Evolutionary conservation across 2,329 filamentous ascomycete species (phyloP), one percentile per base, ranked within the genome.

Genomic region (Ophiostoma piceae): DNA sequence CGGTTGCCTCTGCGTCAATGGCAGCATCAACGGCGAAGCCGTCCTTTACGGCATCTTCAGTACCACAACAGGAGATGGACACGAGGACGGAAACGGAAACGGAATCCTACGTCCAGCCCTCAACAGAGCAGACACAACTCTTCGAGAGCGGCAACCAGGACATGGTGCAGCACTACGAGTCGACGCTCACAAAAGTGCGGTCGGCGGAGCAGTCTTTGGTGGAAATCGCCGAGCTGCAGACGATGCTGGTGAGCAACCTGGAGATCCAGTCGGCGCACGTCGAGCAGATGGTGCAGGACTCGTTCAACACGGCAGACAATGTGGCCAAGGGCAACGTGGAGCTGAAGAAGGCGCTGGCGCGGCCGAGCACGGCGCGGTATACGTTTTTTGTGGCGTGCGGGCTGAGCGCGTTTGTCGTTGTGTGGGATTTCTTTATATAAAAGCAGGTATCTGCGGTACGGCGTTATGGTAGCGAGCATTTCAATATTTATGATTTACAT

Each of bases 61-160:
- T 39, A 19, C 16, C 41, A 16, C 5, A 62, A n/a, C 16, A 62
- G 39, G 41, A 66, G 39, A 12, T 9, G 26, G 26, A 29, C 1
- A 29, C 1, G 47, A 35, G 7, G 3, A 12, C 67, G 7, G 26
- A 54, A 19, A 19, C 26, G 26, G 22, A 14, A 9, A 43, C 88
- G 72, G 82, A 97, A 72, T 29, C 26, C 26, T 29, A 92, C 90
- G 5, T 22, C 37, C 39, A 41, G 84, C 88, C 29, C 62, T 65
- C 62, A 2, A 41, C 32, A 3, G 93, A 97, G 77, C 94, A 98
- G 79, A 82, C 95, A 68, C 94, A 97, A 78, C 86, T 97, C 77
- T 98, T 99, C 80, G 94, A 94, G 74, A 87, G 92, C 79, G 94
- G 96, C 77, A 97, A 98, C 77, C 89, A 93, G 79, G 89, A 92